Percentiles rank a stretch among this genome's conserved stretches.
These are phyloP conservation scores for Penicillium salamii DNA, from an alignment of 495 filamentous ascomycete species.

Conservation along the genomic window DNA sequence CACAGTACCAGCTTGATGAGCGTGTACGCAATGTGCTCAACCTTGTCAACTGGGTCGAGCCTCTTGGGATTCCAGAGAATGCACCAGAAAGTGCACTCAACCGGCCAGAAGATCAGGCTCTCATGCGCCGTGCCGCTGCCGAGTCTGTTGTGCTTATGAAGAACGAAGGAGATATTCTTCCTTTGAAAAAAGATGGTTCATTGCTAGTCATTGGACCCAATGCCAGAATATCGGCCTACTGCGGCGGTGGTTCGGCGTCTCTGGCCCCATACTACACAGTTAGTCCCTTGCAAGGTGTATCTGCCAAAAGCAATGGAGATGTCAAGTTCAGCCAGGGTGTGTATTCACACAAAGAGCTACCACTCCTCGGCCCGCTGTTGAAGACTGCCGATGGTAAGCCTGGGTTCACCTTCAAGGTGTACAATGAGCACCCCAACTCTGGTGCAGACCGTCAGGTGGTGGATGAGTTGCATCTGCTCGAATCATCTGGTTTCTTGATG, in stretches of 20 bases:
- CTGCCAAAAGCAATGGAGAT: constrained; percentile 48
- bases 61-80: constrained; percentile 58
- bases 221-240: constrained; percentile 69
- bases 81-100: constrained; percentile 61
- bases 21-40: constrained; percentile 61
- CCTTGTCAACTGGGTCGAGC: constrained; percentile 61
- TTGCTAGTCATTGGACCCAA: constrained; percentile 82
- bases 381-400: constrained; percentile 46
- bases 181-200: constrained; percentile 58
- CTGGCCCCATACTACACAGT: constrained; percentile 77
- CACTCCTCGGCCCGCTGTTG: constrained; percentile 49
- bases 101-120: constrained; percentile 58
- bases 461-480: constrained; percentile 53
- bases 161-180: constrained; percentile 64
- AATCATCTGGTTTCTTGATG: constrained; percentile 56
- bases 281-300: constrained; percentile 66
- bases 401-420: constrained; percentile 60
- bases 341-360: constrained; percentile 60
- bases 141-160: constrained; percentile 78
- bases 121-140: constrained; percentile 65
- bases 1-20: constrained; percentile 56
- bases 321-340: constrained; percentile 48
- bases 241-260: constrained; percentile 78
- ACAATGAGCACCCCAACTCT: constrained; percentile 50
- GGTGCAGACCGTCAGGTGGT: constrained; percentile 44